These are phyloP conservation scores for Pneumocystis wakefieldiae DNA, from an alignment of 1,139 yeast species.

Conservation along the genomic window DNA sequence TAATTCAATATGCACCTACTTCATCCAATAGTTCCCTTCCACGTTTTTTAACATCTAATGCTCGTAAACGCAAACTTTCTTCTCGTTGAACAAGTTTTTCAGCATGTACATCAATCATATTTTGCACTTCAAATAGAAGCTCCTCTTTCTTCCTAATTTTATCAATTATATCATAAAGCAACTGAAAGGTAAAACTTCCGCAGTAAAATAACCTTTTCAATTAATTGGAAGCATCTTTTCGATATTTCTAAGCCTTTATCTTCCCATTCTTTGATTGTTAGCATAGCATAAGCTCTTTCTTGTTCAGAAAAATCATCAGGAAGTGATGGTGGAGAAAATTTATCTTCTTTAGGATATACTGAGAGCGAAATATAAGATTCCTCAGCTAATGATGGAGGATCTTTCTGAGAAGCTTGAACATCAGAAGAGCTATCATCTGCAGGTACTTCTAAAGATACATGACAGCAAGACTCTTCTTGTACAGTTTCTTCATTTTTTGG, in stretches of 20 bases:
- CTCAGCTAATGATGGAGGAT: neutral
- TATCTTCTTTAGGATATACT: neutral
- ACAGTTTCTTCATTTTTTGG: neutral
- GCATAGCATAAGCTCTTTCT: neutral
- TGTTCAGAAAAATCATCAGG: conserved; percentile 1
- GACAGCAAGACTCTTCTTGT: neutral
- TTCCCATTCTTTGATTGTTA: neutral
- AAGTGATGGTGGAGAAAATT: neutral
- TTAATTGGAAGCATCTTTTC: neutral
- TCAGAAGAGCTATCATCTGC: neutral
- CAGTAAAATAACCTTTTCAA: neutral
- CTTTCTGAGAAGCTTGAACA: neutral
- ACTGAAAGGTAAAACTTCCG: neutral
- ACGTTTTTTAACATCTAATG: neutral
- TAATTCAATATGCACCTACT: neutral
- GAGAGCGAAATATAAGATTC: neutral
- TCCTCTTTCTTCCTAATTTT: neutral
- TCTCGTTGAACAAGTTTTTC: neutral
- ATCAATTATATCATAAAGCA: neutral
- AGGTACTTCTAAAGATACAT: neutral
- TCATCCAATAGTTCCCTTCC: neutral
- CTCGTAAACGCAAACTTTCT: neutral
- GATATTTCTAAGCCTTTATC: neutral
- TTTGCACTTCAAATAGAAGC: neutral
- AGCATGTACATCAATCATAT: neutral